Evolutionary conservation across 2,329 filamentous ascomycete genomes (phyloP).

Genomic region (Plenodomus biglobosus): DNA sequence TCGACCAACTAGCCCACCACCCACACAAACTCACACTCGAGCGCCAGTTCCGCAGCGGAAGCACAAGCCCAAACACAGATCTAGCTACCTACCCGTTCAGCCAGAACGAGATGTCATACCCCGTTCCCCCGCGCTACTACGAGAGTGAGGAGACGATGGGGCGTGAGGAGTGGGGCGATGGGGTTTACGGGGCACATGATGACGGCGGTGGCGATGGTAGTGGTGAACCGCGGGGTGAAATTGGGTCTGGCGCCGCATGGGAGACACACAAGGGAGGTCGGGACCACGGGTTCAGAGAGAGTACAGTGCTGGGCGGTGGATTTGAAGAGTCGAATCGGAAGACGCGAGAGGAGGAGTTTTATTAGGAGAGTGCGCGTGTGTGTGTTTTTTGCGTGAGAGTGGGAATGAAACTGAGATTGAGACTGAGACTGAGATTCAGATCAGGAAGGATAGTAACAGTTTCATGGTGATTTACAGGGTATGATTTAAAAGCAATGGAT

Average conservation of each 20-base stretch:
- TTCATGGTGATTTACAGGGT: too few species aligned
- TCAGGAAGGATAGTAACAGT: too few species aligned
- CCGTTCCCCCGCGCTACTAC: conserved; percentile 20
- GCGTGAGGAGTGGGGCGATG: neutral
- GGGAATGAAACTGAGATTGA: too few species aligned
- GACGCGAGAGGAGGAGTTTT: conserved; percentile 12
- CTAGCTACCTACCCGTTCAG: conserved; percentile 20
- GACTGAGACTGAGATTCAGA: too few species aligned
- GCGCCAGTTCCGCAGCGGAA: conserved; percentile 7
- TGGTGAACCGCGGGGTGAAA: too few species aligned
- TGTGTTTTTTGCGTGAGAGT: too few species aligned
- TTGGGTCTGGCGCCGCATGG: too few species aligned
- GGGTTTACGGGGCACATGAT: too few species aligned
- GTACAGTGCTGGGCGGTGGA: conserved; percentile 2
- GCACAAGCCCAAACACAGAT: conserved; percentile 14
- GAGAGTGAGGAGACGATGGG: conserved; percentile 4
- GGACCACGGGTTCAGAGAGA: conserved; percentile 9
- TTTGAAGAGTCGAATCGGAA: conserved; percentile 3
- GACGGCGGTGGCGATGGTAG: too few species aligned
- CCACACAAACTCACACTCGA: neutral
- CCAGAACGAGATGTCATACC: conserved; percentile 19
- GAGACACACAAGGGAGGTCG: neutral
- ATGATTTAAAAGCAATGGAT: too few species aligned
- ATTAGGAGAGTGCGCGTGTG: too few species aligned
- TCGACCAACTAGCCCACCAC: conserved; percentile 6